phyloP scores from a whole-genome alignment of 2,329 filamentous ascomycete species.

The Alternaria rosae region DNA sequence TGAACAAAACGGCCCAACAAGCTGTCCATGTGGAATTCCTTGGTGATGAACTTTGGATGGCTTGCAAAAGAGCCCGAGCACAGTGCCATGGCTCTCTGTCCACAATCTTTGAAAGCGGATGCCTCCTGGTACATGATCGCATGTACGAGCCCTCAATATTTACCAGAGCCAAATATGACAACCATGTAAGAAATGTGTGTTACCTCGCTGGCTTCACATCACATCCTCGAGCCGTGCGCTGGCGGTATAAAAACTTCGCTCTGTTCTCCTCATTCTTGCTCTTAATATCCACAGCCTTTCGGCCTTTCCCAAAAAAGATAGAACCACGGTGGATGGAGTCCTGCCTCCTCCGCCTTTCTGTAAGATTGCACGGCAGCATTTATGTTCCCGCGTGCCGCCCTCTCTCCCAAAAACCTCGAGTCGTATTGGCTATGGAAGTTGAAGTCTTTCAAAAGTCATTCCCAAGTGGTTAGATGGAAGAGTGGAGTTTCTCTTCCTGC shows the following conservation, averaged over 20 bases:
- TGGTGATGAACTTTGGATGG: no score
- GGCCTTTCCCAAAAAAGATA: not conserved
- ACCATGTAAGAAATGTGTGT: not conserved
- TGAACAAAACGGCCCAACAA: not conserved
- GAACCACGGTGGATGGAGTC: no score
- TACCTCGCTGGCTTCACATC: not conserved
- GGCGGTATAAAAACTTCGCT: not conserved
- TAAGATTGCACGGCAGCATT: no score
- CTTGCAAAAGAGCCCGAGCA: no score
- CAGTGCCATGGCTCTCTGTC: no score
- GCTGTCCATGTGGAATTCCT: not conserved
- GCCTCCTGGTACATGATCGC: not conserved
- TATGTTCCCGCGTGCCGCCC: not conserved
- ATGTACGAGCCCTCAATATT: rapidly evolving
- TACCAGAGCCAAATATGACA: rapidly evolving
- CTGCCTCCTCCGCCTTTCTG: no score
- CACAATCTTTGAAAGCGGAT: no score
- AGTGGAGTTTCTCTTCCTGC: not conserved
- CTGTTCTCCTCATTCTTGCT: not conserved
- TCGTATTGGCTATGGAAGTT: not conserved
- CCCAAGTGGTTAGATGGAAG: not conserved
- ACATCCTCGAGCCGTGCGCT: not conserved
- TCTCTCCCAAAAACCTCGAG: not conserved
- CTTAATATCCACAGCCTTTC: not conserved
- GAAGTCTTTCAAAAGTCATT: not conserved